Evolutionary conservation across 352 stramenopile genomes (phyloP), one percentile per base, ranked within the genome.

Genomic region (Phytophthora litchii): DNA sequence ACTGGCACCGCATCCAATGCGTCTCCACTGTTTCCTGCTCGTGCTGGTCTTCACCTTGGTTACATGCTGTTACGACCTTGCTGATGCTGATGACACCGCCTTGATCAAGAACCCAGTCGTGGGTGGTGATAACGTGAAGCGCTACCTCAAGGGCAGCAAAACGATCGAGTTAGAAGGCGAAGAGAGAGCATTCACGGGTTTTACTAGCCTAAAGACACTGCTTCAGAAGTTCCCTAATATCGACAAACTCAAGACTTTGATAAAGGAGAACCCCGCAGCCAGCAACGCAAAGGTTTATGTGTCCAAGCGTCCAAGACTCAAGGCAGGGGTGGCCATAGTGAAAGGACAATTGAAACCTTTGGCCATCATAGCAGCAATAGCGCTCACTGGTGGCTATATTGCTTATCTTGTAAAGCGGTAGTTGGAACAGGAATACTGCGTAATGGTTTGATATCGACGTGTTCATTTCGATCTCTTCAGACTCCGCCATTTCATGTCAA

Each of bases 401-500:
- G 47, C 41, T 14, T 65, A 65, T 27, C 41, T 59, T 9, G 21
- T 65, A n/a, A 59, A 65, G 23, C 41, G 27, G 13, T 65, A 49
- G 19, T 35, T 27, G 23, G 23, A 5, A 5, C 23, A 27, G 5
- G 23, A 27, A 27, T 5, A 27, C 23, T 27, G 5, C 23, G 5
- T 27, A 5, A 27, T 5, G 23, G n/a, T n/a, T 27, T 27, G 23
- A 27, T 5, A 27, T n/a, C n/a, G n/a, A n/a, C n/a, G 5, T 27
- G 3, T 5, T 5, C 23, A 27, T 27, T 27, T 27, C 5, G 23
- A 27, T 27, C 23, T 5, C 23, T 27, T 27, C 23, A 27, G 5
- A 5, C 23, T 27, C 23, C 23, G 5, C 23, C 23, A 27, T 27
- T 27, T 27, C 5, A 3, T 27, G 3, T 27, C 23, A 5, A 20